A percentile compares a stretch with the other conserved stretches of the same genome.
Conservation (phyloP, 257 asterid species). For the Capsicum rhomboideum region DNA sequence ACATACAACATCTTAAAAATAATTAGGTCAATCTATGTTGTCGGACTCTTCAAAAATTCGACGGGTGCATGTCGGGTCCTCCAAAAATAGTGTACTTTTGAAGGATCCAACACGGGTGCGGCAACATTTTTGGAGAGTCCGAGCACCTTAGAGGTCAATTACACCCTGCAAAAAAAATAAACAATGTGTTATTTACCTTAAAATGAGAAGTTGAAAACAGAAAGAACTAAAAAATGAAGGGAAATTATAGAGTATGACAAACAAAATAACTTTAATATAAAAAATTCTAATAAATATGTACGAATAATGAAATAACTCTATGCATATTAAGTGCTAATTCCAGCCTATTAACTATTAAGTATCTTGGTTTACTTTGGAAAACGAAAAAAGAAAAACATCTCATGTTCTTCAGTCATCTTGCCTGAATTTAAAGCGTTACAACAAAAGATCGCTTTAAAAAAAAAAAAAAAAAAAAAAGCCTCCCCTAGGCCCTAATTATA, state of each 20-base stretch:
- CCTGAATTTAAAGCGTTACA: too few species aligned
- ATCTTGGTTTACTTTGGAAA: too few species aligned
- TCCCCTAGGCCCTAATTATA: too few species aligned
- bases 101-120: too few species aligned
- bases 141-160: not conserved
- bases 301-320: not conserved
- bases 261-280: not conserved
- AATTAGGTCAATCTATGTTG: not conserved
- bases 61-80: too few species aligned
- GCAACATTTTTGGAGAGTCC: too few species aligned
- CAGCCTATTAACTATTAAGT: not conserved
- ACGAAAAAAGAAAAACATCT: too few species aligned
- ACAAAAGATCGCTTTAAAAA: too few species aligned
- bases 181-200: not conserved
- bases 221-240: not conserved
- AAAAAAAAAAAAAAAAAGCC: too few species aligned
- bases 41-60: too few species aligned
- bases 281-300: not conserved
- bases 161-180: not conserved
- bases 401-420: too few species aligned
- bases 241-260: not conserved
- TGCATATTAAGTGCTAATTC: not conserved
- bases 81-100: too few species aligned
- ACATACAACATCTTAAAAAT: not conserved
- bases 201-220: not conserved